phyloP scores from a whole-genome alignment of 176 grass and related monocot species.

The Zoysia pacifica region DNA sequence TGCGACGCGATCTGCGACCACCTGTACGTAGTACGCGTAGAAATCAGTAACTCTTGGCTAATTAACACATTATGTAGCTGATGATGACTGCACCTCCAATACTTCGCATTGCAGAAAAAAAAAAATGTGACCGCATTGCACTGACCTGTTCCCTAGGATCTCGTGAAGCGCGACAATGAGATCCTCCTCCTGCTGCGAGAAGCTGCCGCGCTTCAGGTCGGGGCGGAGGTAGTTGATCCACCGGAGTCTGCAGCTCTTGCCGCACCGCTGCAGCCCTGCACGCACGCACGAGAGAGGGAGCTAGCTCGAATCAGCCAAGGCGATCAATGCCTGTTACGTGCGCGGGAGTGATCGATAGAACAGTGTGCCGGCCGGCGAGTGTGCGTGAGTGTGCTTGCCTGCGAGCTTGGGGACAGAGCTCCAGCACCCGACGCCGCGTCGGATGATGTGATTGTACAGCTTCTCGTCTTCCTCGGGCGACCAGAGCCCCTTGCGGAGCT shows the following conservation, averaged over 20 bases:
- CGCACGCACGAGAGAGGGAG: too few relatives aligned
- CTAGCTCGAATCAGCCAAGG: background rate
- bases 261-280: constrained; percentile 73
- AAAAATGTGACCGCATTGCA: background rate
- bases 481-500: constrained; percentile 86
- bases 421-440: constrained; percentile 78
- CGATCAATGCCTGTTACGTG: background rate
- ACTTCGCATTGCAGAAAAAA: background rate
- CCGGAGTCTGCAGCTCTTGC: constrained; percentile 83
- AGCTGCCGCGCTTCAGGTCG: constrained; percentile 79
- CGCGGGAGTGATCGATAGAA: background rate
- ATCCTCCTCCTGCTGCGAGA: constrained; percentile 81
- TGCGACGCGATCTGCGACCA: constrained; percentile 87
- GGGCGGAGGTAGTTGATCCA: constrained; percentile 89
- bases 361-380: background rate
- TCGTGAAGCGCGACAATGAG: constrained; percentile 66
- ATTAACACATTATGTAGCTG: background rate
- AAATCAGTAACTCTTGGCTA: background rate
- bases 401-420: constrained; percentile 79
- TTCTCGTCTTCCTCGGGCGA: constrained; percentile 90
- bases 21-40: constrained; percentile 24
- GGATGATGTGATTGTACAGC: constrained; percentile 88
- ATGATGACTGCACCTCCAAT: background rate
- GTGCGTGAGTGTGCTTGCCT: constrained; percentile 33
- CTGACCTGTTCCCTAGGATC: constrained; percentile 68